These are phyloP conservation scores for Rhynchosporium agropyri DNA, from an alignment of 2,329 filamentous ascomycete species.

Conservation along the genomic window DNA sequence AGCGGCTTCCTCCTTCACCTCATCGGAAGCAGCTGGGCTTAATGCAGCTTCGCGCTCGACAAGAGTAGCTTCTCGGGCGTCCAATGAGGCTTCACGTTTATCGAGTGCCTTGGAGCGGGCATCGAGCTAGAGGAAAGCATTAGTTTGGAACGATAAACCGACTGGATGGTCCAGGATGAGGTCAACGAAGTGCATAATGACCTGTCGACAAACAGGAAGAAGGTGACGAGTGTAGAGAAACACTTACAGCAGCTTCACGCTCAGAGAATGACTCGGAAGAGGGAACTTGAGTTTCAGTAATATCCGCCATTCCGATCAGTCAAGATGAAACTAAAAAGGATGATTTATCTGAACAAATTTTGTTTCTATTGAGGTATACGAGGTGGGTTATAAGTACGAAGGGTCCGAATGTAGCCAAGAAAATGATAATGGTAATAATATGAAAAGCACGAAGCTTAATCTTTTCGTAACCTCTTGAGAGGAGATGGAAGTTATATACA, in stretches of 20 bases:
- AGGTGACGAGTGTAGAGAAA: neutral
- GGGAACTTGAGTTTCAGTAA: neutral
- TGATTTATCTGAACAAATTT: neutral
- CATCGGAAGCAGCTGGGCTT: conserved; percentile 1
- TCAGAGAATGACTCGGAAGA: conserved; percentile 19
- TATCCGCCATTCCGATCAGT: conserved; percentile 31
- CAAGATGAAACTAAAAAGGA: conserved; percentile 22
- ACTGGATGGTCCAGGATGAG: neutral
- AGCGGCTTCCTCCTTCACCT: conserved; percentile 1
- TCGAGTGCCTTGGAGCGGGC: conserved; percentile 17
- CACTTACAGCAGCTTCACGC: conserved; percentile 25
- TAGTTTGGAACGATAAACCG: neutral
- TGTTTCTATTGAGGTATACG: neutral
- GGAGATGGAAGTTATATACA: conserved; percentile 13
- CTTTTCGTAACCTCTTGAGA: neutral
- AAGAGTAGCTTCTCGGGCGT: conserved; percentile 14
- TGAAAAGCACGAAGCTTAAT: conserved; percentile 26
- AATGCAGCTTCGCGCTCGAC: conserved; percentile 13
- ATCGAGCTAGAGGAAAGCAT: neutral
- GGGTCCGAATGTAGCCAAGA: neutral
- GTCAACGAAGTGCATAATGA: neutral
- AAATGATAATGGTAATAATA: neutral
- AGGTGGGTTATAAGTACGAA: conserved; percentile 5
- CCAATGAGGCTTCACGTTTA: conserved; percentile 14
- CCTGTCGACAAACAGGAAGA: too few relatives aligned